Evolutionary conservation across 2,329 filamentous ascomycete genomes (phyloP).

Genomic region (Diaporthe sp.): DNA sequence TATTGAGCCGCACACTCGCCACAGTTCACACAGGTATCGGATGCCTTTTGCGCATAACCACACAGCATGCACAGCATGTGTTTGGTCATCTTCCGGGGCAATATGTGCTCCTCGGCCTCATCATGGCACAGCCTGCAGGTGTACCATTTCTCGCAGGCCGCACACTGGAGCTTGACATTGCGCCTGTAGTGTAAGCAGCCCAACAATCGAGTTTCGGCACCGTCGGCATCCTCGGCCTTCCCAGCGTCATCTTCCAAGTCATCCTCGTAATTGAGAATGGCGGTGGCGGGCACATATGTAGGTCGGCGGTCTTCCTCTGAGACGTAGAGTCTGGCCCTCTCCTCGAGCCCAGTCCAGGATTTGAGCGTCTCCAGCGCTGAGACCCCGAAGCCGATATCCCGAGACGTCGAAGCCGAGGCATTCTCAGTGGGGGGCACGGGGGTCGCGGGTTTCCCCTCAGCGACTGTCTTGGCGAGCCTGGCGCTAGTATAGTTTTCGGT

Average conservation of each 20-base stretch:
- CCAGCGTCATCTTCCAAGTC: constrained; percentile 53
- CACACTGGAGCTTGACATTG: constrained; percentile 96
- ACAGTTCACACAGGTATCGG: constrained; percentile 82
- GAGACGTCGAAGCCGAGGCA: constrained; percentile 25
- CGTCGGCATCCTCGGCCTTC: constrained; percentile 39
- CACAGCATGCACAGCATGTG: constrained; percentile 99
- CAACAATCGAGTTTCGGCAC: constrained; percentile 56
- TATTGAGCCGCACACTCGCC: constrained; percentile 84
- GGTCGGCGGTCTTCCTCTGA: constrained; percentile 69
- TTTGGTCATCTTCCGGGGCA: constrained; percentile 85
- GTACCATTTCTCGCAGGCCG: constrained; percentile 90
- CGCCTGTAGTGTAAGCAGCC: constrained; percentile 95
- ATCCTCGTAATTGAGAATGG: constrained; percentile 52
- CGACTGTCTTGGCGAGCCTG: constrained; percentile 24
- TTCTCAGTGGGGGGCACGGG: constrained; percentile 26
- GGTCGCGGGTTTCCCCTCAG: constrained; percentile 35
- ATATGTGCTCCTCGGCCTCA: constrained; percentile 78
- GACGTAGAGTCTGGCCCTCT: constrained; percentile 43
- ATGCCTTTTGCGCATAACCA: constrained; percentile 82
- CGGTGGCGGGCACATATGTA: constrained; percentile 71
- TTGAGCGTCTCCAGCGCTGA: constrained; percentile 62
- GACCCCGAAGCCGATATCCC: constrained; percentile 30
- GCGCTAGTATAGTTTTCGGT: constrained; percentile 69
- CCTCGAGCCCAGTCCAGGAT: constrained; percentile 63
- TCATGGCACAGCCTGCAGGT: constrained; percentile 97